Evolutionary conservation across 441 rosid species (phyloP), one percentile per base, ranked within the genome.

Genomic region (Erysimum cheiri): DNA sequence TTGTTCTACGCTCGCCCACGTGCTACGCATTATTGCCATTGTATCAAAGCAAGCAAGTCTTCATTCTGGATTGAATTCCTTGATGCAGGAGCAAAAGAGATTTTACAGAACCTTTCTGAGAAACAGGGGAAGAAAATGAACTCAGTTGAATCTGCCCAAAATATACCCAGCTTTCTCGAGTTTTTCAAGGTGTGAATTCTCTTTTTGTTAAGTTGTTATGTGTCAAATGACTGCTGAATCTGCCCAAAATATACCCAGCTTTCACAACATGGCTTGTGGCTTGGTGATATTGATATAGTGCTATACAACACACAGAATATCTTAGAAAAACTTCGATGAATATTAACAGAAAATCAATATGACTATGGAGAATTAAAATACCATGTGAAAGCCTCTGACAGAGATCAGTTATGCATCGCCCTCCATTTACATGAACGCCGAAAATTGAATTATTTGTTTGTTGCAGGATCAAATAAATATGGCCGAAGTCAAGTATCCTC

Each of bases 401-500:
- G 17, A 35, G 59, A 64, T 57, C 46, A 68, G 48, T 41, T 60
- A 29, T 61, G 22, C 54, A 47, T 73, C 2, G n/a, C 13, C 44
- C 40, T 31, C 33, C 13, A 56, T 70, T 64, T 35, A 17, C 28
- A 28, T 50, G 66, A 69, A 70, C 48, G 35, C 14, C 13, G 1
- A 41, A 15, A 40, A 15, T 22, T 69, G 33, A 69, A 53, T 52
- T 24, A 49, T 14, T 35, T 11, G 12, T 66, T 3, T 71, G 71
- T 70, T 87, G 75, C 77, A 94, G 99, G 99, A 87, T 83, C 98
- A 94, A 86, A 88, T 94, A 77, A 88, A 86, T 65, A 68, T 94
- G 91, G 85, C 91, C 63, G 98, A 92, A 77, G 90, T 87, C 69
- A 92, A 90, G 94, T 82, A 86, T 73, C 92, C 98, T 46, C 47